These are phyloP conservation scores for Daedaleopsis sinensis DNA, from an alignment of 768 basidiomycete species.

Conservation along the genomic window DNA sequence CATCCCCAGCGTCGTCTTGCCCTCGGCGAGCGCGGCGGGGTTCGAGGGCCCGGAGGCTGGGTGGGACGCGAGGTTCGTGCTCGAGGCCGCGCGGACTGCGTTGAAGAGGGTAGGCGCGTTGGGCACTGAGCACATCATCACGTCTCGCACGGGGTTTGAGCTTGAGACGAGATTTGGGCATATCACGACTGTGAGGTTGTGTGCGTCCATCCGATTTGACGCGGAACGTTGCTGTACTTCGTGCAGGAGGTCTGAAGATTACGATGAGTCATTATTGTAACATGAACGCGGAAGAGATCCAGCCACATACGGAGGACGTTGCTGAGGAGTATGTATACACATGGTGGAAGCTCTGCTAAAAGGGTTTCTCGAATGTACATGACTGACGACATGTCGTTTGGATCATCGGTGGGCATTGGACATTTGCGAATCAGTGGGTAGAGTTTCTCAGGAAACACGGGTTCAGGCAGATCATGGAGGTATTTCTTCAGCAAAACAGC, in stretches of 20 bases:
- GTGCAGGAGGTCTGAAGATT: slow-evolving; percentile 67
- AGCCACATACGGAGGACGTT: slow-evolving; percentile 41
- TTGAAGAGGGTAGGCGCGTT: slow-evolving; percentile 45
- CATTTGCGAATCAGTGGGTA: slow-evolving; percentile 72
- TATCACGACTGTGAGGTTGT: slow-evolving; percentile 80
- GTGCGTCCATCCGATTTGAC: slow-evolving; percentile 79
- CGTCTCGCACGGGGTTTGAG: slow-evolving; percentile 67
- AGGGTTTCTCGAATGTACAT: slow-evolving; percentile 70
- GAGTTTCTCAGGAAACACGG: slow-evolving; percentile 72
- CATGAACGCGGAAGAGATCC: no score
- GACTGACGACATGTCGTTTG: slow-evolving; percentile 58
- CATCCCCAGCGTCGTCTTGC: slow-evolving; percentile 66
- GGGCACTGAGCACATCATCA: slow-evolving; percentile 71
- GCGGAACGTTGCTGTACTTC: slow-evolving; percentile 72
- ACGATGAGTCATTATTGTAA: neutral
- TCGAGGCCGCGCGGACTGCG: slow-evolving; percentile 26
- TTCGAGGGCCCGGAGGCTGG: slow-evolving; percentile 23
- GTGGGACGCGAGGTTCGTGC: slow-evolving; percentile 9
- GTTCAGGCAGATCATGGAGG: slow-evolving; percentile 76
- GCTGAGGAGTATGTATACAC: slow-evolving; percentile 74
- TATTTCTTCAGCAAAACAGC: slow-evolving; percentile 89
- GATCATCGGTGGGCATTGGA: slow-evolving; percentile 56
- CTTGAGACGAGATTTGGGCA: slow-evolving; percentile 80
- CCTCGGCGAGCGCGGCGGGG: slow-evolving; percentile 40
- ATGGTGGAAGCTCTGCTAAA: slow-evolving; percentile 68